Evolutionary conservation across 2,329 filamentous ascomycete species (phyloP).

Genomic region (Sarocladium kiliense): DNA sequence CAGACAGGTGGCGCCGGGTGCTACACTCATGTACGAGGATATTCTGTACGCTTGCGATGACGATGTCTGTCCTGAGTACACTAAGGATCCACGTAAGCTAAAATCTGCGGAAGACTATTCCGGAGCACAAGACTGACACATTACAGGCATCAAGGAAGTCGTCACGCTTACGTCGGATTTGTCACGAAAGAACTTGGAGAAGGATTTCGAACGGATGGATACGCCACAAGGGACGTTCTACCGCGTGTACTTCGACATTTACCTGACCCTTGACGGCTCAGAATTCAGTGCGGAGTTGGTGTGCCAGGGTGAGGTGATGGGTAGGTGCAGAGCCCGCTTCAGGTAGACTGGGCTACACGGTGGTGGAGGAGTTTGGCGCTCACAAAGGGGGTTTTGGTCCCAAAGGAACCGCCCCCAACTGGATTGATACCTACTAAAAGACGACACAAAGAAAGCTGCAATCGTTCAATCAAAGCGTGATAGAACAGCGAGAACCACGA

Average conservation of each 20-base stretch:
- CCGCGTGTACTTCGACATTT: conserved; percentile 73
- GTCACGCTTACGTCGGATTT: conserved; percentile 96
- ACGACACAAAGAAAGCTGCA: neutral
- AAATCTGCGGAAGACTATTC: neutral
- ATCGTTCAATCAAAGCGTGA: neutral
- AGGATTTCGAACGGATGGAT: conserved; percentile 99
- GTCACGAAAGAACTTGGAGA: conserved; percentile 96
- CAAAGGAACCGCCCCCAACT: neutral
- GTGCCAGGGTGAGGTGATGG: conserved; percentile 99
- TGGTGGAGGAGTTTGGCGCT: conserved; percentile 1
- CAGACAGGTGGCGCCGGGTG: conserved; percentile 92
- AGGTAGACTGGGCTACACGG: conserved; percentile 35
- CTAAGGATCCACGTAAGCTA: conserved; percentile 98
- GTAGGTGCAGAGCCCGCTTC: conserved; percentile 88
- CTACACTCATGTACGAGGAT: conserved; percentile 99
- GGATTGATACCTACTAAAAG: conserved; percentile 4
- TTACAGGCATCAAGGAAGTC: conserved; percentile 91
- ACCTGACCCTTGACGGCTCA: conserved; percentile 91
- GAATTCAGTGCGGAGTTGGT: conserved; percentile 98
- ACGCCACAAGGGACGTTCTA: conserved; percentile 96
- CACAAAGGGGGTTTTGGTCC: neutral
- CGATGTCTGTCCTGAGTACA: conserved; percentile 96
- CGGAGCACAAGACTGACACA: neutral
- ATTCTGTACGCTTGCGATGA: conserved; percentile 97
- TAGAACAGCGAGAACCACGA: neutral